Percentiles rank a stretch among this genome's conserved stretches.
phyloP scores from a whole-genome alignment of 371 early-diverging fungal species.

The Paramicrosporidium saccamoebae region DNA sequence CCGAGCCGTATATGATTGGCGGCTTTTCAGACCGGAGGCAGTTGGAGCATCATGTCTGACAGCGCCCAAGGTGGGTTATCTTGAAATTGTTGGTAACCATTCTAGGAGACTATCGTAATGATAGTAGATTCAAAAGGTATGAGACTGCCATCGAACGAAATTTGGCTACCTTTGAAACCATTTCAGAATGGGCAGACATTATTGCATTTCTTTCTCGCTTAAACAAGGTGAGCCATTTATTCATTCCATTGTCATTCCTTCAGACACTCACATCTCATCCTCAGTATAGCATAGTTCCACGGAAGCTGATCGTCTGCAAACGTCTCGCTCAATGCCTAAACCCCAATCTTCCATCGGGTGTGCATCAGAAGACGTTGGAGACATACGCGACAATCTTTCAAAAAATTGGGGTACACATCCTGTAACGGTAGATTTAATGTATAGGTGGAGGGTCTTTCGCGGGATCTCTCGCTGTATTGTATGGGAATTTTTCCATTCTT shows the following conservation, averaged over 20 bases:
- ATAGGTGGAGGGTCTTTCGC: slow-evolving; percentile 27
- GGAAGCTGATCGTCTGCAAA: slow-evolving; percentile 56
- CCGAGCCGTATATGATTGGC: too few relatives aligned
- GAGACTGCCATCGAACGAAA: slow-evolving; percentile 44
- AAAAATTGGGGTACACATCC: slow-evolving; percentile 25
- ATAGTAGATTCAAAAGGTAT: slow-evolving; percentile 41
- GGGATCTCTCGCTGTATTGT: slow-evolving; percentile 52
- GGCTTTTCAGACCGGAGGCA: too few relatives aligned
- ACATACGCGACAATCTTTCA: slow-evolving; percentile 61
- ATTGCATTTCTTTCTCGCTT: slow-evolving; percentile 58
- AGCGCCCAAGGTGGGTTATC: too few relatives aligned
- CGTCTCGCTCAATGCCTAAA: slow-evolving; percentile 90
- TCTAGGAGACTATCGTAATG: slow-evolving; percentile 11
- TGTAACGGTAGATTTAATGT: slow-evolving; percentile 1
- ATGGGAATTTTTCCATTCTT: slow-evolving; percentile 70
- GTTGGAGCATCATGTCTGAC: too few relatives aligned
- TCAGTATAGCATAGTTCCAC: slow-evolving; percentile 36
- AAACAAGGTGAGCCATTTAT: slow-evolving; percentile 15
- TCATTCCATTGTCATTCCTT: neutral
- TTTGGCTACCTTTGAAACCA: slow-evolving; percentile 54
- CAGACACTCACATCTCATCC: slow-evolving; percentile 6
- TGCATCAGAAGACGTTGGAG: slow-evolving; percentile 81
- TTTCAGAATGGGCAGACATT: slow-evolving; percentile 83
- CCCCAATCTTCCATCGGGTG: slow-evolving; percentile 92
- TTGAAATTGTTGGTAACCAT: too few relatives aligned